phyloP scores from a whole-genome alignment of 208 protist genomes.

The Blastocrithidia nonstop region DNA sequence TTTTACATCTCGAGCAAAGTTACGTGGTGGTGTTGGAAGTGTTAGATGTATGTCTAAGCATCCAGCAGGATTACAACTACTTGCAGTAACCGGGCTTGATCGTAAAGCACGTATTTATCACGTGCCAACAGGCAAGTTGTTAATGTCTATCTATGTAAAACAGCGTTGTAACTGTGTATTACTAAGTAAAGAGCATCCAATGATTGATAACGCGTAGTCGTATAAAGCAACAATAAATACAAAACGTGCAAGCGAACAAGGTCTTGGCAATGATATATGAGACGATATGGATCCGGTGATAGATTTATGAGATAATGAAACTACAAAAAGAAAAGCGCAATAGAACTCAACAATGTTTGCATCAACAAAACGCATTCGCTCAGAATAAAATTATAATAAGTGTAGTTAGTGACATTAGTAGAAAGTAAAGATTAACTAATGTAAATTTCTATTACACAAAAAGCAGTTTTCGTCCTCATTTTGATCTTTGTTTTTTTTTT shows the following conservation, averaged over 20 bases:
- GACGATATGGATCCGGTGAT: slow-evolving; percentile 78
- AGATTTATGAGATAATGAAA: slow-evolving; percentile 45
- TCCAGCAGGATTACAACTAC: slow-evolving; percentile 60
- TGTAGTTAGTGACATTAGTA: no score
- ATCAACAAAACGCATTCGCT: neutral
- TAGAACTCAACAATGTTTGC: no score
- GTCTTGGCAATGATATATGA: slow-evolving; percentile 61
- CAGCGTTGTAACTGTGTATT: slow-evolving; percentile 49
- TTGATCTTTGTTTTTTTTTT: neutral
- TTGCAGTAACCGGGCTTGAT: slow-evolving; percentile 57
- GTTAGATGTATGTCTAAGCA: slow-evolving; percentile 70
- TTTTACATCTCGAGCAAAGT: slow-evolving; percentile 68
- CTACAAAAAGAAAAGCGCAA: no score
- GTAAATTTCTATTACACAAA: no score
- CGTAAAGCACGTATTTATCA: slow-evolving; percentile 69
- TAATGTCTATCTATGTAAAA: slow-evolving; percentile 59
- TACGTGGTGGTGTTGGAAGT: slow-evolving; percentile 71
- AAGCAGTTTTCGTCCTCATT: no score
- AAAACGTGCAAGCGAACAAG: slow-evolving; percentile 45
- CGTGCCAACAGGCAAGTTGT: slow-evolving; percentile 64
- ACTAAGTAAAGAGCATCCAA: slow-evolving; percentile 39
- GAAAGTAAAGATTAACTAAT: no score
- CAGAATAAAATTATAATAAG: no score
- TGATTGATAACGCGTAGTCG: slow-evolving; percentile 36
- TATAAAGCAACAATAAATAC: slow-evolving; percentile 49